phyloP scores from a whole-genome alignment of 768 basidiomycete species.

The Neoboletus subvelutipes region DNA sequence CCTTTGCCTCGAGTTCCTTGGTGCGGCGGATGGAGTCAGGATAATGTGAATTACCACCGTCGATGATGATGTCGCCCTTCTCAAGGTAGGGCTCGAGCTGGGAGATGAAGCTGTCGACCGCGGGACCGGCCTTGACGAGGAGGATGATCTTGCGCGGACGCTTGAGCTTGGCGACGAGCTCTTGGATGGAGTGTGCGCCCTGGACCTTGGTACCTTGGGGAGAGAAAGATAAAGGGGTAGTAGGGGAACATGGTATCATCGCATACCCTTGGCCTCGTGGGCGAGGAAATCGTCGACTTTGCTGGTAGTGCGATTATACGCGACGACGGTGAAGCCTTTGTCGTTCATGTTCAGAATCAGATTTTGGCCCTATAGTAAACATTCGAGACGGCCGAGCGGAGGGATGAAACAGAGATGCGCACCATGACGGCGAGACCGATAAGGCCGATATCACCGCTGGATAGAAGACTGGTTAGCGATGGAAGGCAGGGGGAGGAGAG shows the following conservation, averaged over 20 bases:
- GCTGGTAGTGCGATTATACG: slow-evolving; percentile 94
- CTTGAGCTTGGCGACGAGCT: slow-evolving; percentile 91
- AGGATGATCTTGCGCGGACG: slow-evolving; percentile 95
- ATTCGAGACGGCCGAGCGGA: slow-evolving; percentile 10
- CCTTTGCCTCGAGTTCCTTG: slow-evolving; percentile 91
- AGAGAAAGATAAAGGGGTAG: slow-evolving; percentile 20
- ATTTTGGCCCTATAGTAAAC: slow-evolving; percentile 77
- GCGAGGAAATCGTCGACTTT: slow-evolving; percentile 96
- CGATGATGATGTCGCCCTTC: slow-evolving; percentile 97
- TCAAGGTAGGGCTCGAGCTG: slow-evolving; percentile 90
- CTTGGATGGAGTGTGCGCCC: slow-evolving; percentile 91
- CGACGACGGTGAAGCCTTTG: slow-evolving; percentile 97
- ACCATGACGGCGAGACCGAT: slow-evolving; percentile 99
- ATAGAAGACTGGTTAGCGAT: slow-evolving; percentile 18
- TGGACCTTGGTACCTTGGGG: slow-evolving; percentile 85
- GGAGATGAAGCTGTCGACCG: slow-evolving; percentile 93
- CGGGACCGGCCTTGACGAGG: slow-evolving; percentile 95
- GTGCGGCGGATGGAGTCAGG: slow-evolving; percentile 96
- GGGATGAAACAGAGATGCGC: slow-evolving; percentile 25
- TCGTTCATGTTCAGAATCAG: slow-evolving; percentile 99
- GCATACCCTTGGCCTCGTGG: slow-evolving; percentile 95
- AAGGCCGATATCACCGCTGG: slow-evolving; percentile 94
- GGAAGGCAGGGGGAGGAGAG: neutral
- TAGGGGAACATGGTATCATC: slow-evolving; percentile 27
- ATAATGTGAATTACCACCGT: slow-evolving; percentile 99